Conservation (phyloP, 345 rosid genomes). For the Bruguiera parviflora region DNA sequence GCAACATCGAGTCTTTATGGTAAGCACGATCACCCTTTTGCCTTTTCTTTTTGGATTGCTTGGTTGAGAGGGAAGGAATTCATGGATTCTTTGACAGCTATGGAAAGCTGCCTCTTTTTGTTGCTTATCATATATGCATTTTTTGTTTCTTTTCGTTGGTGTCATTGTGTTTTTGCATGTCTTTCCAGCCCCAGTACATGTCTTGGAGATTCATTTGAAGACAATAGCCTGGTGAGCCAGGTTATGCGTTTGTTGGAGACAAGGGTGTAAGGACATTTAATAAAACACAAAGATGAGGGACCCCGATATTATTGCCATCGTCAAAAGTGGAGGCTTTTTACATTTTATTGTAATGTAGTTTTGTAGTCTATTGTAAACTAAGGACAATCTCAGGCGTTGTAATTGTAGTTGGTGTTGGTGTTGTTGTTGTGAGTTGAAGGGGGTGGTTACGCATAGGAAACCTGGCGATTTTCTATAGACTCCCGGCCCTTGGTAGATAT, state of each 20-base stretch:
- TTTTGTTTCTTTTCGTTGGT: neutral
- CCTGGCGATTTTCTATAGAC: constrained; percentile 67
- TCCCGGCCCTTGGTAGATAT: constrained; percentile 33
- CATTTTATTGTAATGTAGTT: constrained; percentile 36
- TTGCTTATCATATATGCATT: neutral
- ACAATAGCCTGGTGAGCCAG: constrained; percentile 29
- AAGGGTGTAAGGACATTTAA: constrained; percentile 35
- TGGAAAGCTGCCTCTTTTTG: neutral
- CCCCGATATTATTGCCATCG: constrained; percentile 41
- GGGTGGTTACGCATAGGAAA: constrained; percentile 31
- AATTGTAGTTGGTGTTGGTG: constrained; percentile 2
- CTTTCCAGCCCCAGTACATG: constrained; percentile 9
- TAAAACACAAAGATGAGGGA: constrained; percentile 52
- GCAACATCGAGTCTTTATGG: constrained; percentile 20
- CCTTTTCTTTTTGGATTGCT: constrained; percentile 42
- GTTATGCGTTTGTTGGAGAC: constrained; percentile 26
- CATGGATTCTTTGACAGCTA: constrained; percentile 19
- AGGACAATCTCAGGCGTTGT: neutral
- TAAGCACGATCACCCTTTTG: constrained; percentile 19
- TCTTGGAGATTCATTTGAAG: constrained; percentile 24
- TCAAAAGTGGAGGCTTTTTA: constrained; percentile 21
- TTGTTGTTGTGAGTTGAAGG: constrained; percentile 21
- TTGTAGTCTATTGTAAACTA: constrained; percentile 12
- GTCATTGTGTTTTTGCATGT: constrained; percentile 8
- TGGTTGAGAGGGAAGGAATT: constrained; percentile 57